A percentile compares a stretch with the other conserved stretches of the same genome.
Evolutionary conservation across 176 grass and related monocot species (phyloP).

Genomic region (Eragrostis nindensis): DNA sequence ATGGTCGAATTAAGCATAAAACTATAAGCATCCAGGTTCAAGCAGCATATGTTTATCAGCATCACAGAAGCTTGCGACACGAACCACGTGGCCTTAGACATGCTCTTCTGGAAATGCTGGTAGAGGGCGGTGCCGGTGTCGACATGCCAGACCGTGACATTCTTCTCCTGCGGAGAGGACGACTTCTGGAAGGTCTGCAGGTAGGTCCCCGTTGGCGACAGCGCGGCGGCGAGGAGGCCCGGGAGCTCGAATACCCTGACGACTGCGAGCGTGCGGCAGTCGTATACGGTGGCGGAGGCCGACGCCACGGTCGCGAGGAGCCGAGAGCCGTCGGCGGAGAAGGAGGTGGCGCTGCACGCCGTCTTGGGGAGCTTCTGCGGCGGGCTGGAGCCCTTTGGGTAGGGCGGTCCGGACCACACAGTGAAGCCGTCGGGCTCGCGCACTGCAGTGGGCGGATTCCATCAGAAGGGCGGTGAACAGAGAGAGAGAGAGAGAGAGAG

Average conservation of each 20-base stretch:
- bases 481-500: too few relatives aligned
- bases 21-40: conserved; percentile 8
- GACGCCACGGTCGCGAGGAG: conserved; percentile 65
- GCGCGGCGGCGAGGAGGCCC: conserved; percentile 58
- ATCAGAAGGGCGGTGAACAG: conserved; percentile 28
- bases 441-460: conserved; percentile 48
- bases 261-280: conserved; percentile 51
- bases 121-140: conserved; percentile 55
- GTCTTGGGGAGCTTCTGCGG: conserved; percentile 60
- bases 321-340: conserved; percentile 67
- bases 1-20: background rate
- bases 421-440: conserved; percentile 83
- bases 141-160: conserved; percentile 80
- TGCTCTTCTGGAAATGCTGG: conserved; percentile 86
- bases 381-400: conserved; percentile 54
- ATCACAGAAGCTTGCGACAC: conserved; percentile 14
- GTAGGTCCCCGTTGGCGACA: conserved; percentile 78
- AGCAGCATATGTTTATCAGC: background rate
- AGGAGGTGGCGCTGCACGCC: conserved; percentile 59
- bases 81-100: conserved; percentile 84
- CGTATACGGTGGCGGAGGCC: conserved; percentile 65
- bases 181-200: conserved; percentile 95
- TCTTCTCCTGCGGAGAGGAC: conserved; percentile 80
- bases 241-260: conserved; percentile 79
- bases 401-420: conserved; percentile 84